phyloP scores from a whole-genome alignment of 257 asterid species.

The Solanum chmielewskii region DNA sequence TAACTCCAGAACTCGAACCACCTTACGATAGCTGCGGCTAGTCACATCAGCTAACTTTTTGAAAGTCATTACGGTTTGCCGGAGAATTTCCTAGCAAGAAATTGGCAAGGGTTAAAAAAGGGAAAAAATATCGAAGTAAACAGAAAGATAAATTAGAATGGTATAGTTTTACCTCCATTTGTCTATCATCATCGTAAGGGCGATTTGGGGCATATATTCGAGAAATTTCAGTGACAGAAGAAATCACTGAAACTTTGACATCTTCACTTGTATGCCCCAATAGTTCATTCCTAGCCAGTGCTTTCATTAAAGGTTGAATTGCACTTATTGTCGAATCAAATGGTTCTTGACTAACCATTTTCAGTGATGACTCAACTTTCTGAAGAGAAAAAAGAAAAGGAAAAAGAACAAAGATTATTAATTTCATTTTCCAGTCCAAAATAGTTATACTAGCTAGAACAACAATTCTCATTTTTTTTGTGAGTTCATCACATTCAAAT shows the following conservation, averaged over 20 bases:
- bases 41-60: constrained; percentile 28
- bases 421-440: not conserved
- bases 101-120: not conserved
- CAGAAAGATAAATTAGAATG: no score
- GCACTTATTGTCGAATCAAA: constrained; percentile 16
- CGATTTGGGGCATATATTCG: constrained; percentile 44
- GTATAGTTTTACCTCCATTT: constrained; percentile 27
- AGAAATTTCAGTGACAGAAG: constrained; percentile 45
- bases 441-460: not conserved
- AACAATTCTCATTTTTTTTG: not conserved
- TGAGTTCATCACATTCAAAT: not conserved
- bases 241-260: constrained; percentile 33
- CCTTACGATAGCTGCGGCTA: constrained; percentile 16
- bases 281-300: constrained; percentile 21
- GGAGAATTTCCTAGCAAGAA: constrained; percentile 26
- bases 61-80: constrained; percentile 20
- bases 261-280: constrained; percentile 17
- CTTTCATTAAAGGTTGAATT: constrained; percentile 34
- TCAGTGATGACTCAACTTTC: constrained; percentile 33
- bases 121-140: not conserved
- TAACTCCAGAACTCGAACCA: constrained; percentile 29
- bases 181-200: constrained; percentile 25
- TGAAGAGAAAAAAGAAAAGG: constrained; percentile 2
- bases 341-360: constrained; percentile 34
- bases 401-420: not conserved